A percentile compares a stretch with the other conserved stretches of the same genome.
phyloP scores from a whole-genome alignment of 2,329 filamentous ascomycete genomes.

The Pseudogymnoascus sp. region DNA sequence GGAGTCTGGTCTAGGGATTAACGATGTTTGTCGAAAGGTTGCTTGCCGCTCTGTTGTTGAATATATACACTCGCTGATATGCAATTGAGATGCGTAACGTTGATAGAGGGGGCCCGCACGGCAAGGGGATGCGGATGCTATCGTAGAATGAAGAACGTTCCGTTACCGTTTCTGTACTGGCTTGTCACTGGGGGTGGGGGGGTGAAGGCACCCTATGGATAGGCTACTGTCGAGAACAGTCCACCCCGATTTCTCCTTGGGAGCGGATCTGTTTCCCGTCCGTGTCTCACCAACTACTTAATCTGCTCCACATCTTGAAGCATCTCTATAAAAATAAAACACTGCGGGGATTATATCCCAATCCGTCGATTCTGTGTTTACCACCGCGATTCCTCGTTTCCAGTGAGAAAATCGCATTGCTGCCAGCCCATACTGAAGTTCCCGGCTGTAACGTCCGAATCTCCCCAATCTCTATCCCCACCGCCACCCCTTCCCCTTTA shows the following conservation, averaged over 20 bases:
- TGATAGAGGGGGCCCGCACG: background rate
- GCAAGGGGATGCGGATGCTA: background rate
- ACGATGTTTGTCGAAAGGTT: background rate
- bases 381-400: background rate
- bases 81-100: background rate
- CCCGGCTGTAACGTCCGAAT: background rate
- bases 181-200: background rate
- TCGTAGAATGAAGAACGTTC: background rate
- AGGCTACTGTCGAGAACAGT: background rate
- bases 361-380: background rate
- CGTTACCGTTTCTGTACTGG: background rate
- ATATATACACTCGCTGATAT: background rate
- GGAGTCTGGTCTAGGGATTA: background rate
- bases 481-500: background rate
- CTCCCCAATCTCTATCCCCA: background rate
- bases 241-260: background rate
- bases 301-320: background rate
- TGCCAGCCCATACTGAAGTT: background rate
- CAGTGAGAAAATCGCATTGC: background rate
- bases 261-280: background rate
- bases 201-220: background rate
- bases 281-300: background rate
- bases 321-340: background rate
- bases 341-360: background rate
- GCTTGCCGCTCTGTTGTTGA: background rate